Conservation (phyloP, 257 asterid species). For the Knoxia roxburghii region DNA sequence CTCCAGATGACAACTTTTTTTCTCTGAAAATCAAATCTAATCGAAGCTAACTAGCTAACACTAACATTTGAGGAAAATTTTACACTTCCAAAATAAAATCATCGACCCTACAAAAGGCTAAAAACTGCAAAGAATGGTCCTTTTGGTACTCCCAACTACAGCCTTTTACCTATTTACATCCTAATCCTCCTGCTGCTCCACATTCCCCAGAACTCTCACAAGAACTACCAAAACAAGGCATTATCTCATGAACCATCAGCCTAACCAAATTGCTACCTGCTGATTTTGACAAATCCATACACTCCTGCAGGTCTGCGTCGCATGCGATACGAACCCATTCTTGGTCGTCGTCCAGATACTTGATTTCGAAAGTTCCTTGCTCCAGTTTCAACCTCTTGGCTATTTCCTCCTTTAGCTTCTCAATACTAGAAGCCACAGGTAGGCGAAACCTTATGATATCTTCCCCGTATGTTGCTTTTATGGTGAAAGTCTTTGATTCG, state of each 20-base stretch:
- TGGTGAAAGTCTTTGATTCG: slow-evolving; percentile 52
- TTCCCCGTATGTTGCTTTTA: slow-evolving; percentile 71
- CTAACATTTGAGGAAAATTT: slow-evolving; percentile 16
- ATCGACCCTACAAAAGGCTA: slow-evolving; percentile 24
- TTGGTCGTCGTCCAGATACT: slow-evolving; percentile 77
- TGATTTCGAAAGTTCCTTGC: slow-evolving; percentile 69
- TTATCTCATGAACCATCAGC: slow-evolving; percentile 61
- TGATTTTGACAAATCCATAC: slow-evolving; percentile 48
- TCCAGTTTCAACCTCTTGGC: slow-evolving; percentile 74
- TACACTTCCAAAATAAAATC: slow-evolving; percentile 34
- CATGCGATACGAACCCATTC: slow-evolving; percentile 83
- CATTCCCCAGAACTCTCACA: slow-evolving; percentile 80
- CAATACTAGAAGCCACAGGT: slow-evolving; percentile 37
- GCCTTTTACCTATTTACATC: slow-evolving; percentile 35
- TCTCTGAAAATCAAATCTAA: not conserved
- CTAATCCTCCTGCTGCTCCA: slow-evolving; percentile 25
- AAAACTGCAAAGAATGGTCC: slow-evolving; percentile 39
- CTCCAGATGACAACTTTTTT: slow-evolving; percentile 1
- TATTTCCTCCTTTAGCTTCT: slow-evolving; percentile 65
- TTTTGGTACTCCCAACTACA: slow-evolving; percentile 6
- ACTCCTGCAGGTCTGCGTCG: slow-evolving; percentile 69
- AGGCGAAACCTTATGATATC: slow-evolving; percentile 78
- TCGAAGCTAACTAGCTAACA: not conserved
- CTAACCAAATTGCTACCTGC: slow-evolving; percentile 55
- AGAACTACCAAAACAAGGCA: slow-evolving; percentile 69